These are phyloP conservation scores for Pyricularia grisea DNA, from an alignment of 2,329 filamentous ascomycete genomes.

Conservation along the genomic window DNA sequence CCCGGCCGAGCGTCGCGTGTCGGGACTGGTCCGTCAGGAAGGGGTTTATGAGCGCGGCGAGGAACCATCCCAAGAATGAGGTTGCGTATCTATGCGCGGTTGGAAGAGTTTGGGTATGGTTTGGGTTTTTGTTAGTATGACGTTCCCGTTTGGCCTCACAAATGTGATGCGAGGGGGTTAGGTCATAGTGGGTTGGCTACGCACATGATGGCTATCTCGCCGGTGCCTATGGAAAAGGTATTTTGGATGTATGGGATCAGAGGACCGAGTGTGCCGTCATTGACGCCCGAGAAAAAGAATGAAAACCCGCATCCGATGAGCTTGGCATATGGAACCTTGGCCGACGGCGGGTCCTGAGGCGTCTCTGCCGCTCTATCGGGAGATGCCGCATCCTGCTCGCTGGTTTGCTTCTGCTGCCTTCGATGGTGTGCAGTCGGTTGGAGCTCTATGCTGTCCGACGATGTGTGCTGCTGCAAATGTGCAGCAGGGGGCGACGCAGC, in stretches of 20 bases:
- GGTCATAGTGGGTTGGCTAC: slow-evolving; percentile 7
- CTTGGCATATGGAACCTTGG: slow-evolving; percentile 1
- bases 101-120: neutral
- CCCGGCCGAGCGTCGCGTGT: slow-evolving; percentile 43
- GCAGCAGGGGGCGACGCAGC: neutral
- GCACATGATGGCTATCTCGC: slow-evolving; percentile 28
- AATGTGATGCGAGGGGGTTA: neutral
- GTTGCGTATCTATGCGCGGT: slow-evolving; percentile 34
- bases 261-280: slow-evolving; percentile 55
- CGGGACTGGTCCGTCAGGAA: slow-evolving; percentile 34
- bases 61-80: slow-evolving; percentile 50
- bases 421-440: neutral
- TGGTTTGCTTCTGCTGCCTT: neutral
- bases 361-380: neutral
- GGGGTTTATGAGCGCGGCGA: slow-evolving; percentile 43
- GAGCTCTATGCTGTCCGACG: neutral
- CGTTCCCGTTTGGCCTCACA: neutral
- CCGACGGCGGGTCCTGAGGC: neutral
- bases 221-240: slow-evolving; percentile 13
- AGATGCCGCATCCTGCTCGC: neutral
- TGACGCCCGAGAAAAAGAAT: slow-evolving; percentile 57
- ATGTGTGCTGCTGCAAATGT: neutral
- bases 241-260: slow-evolving; percentile 49
- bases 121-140: neutral
- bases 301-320: slow-evolving; percentile 47